Evolutionary conservation across 805 yeast genomes (phyloP), one percentile per base, ranked within the genome.

Genomic region (Teunomyces atbi): DNA sequence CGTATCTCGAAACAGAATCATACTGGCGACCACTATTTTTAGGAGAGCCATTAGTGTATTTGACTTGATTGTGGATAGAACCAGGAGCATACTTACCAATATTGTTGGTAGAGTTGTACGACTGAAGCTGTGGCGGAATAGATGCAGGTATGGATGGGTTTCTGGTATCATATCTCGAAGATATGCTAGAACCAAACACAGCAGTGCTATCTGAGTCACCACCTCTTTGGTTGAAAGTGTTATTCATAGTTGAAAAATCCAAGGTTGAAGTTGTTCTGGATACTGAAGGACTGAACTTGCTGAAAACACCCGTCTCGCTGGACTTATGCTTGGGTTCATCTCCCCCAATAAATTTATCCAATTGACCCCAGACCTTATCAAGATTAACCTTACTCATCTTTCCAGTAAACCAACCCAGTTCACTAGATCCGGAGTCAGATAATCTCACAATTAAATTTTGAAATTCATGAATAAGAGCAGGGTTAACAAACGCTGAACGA

Each of bases 291-390:
- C 86, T 82, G 61, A 82, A 84, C 47, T 82, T 84, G 44, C 88
- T 83, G 63, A 86, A 85, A 0, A 83, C 81, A 8, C 85, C 86
- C 32, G 71, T 75, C 1, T 74, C 73, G 20, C 66, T 66, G 5
- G 64, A 56, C 11, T 62, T 60, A 4, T 66, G 55, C 5, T 67
- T 64, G 0, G 68, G 56, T 21, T 73, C 71, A 29, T 86, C 96
- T 41, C 92, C 97, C 1, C 96, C 97, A 33, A 96, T 84, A 47
- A 92, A 90, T 60, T 89, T 89, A 62, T 89, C 96, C 38, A 89
- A 65, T 36, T 86, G 91, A 8, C 94, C 92, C 96, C 96, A 89
- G 45, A 89, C 84, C 59, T 81, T 85, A 55, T 90, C 96, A 44
- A 89, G 71, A 54, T 80, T 83, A 19, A 85, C 86, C 57, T 83